Percentiles rank a stretch among this genome's conserved stretches.
phyloP scores from a whole-genome alignment of 2,329 filamentous ascomycete genomes.

The Pseudogymnoascus sp. region DNA sequence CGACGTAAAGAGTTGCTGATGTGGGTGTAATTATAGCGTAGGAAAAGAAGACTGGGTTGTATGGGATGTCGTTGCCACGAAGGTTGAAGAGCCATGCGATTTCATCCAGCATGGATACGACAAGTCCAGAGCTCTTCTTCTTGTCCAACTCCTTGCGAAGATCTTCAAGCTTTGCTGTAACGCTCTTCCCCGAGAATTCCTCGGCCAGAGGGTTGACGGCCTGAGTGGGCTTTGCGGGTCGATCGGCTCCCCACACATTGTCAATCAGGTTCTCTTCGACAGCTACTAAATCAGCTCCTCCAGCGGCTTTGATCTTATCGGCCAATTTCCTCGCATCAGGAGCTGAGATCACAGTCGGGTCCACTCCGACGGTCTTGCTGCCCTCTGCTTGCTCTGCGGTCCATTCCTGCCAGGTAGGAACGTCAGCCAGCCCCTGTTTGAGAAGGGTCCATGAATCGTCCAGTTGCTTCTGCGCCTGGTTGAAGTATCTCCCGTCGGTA shows the following conservation, averaged over 20 bases:
- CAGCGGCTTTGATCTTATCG: conserved; percentile 81
- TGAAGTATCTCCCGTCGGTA: conserved; percentile 96
- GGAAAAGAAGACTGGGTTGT: conserved; percentile 97
- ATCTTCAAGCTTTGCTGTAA: conserved; percentile 74
- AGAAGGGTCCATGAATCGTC: conserved; percentile 86
- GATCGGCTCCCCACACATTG: conserved; percentile 69
- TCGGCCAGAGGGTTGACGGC: conserved; percentile 64
- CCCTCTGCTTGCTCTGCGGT: conserved; percentile 75
- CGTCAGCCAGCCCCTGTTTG: conserved; percentile 88
- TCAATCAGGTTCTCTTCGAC: conserved; percentile 84
- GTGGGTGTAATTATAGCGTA: conserved; percentile 81
- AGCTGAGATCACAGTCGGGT: conserved; percentile 77
- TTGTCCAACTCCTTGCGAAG: conserved; percentile 87
- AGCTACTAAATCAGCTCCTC: conserved; percentile 67
- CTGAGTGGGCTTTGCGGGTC: conserved; percentile 69
- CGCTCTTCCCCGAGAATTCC: conserved; percentile 74
- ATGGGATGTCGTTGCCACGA: conserved; percentile 88
- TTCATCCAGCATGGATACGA: conserved; percentile 93
- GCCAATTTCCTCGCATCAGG: conserved; percentile 66
- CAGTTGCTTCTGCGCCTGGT: conserved; percentile 85
- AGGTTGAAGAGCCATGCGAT: conserved; percentile 98
- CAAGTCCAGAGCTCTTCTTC: conserved; percentile 78
- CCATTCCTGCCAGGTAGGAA: conserved; percentile 98
- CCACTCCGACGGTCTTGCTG: conserved; percentile 83
- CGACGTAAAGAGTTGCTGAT: conserved; percentile 73